Evolutionary conservation across 2,329 filamentous ascomycete genomes (phyloP).

Genomic region (Clonostachys chloroleuca): DNA sequence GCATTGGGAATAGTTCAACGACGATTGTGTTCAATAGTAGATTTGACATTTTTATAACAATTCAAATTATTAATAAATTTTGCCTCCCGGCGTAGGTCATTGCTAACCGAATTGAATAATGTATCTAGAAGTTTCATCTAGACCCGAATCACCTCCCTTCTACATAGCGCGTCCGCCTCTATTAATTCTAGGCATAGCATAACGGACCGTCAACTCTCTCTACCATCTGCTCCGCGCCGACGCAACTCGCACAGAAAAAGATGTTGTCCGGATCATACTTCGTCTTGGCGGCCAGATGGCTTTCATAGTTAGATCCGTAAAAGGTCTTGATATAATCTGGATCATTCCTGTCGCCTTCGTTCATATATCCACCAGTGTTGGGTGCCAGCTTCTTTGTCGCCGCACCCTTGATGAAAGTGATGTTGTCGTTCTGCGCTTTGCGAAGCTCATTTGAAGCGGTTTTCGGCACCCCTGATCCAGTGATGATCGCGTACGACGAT

Average conservation of each 20-base stretch:
- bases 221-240: conserved; percentile 25
- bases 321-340: conserved; percentile 22
- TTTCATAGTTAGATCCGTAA: conserved; percentile 23
- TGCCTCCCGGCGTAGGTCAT: too few relatives aligned
- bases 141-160: too few relatives aligned
- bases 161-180: too few relatives aligned
- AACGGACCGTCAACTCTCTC: conserved; percentile 13
- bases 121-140: too few relatives aligned
- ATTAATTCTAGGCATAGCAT: conserved; percentile 1
- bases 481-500: conserved; percentile 10
- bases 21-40: too few relatives aligned
- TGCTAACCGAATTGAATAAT: too few relatives aligned
- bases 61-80: too few relatives aligned
- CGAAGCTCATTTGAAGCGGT: conserved; percentile 8
- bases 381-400: conserved; percentile 27
- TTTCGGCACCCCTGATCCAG: conserved; percentile 8
- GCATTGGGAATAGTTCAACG: fast-evolving
- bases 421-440: conserved; percentile 12
- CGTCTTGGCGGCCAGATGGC: conserved; percentile 22
- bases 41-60: too few relatives aligned
- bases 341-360: conserved; percentile 31
- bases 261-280: conserved; percentile 22
- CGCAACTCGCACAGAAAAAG: conserved; percentile 30
- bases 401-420: conserved; percentile 18
- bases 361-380: conserved; percentile 33